These are phyloP conservation scores for Magnolia sinica DNA, from an alignment of 164 flowering plant genomes.

Conservation along the genomic window DNA sequence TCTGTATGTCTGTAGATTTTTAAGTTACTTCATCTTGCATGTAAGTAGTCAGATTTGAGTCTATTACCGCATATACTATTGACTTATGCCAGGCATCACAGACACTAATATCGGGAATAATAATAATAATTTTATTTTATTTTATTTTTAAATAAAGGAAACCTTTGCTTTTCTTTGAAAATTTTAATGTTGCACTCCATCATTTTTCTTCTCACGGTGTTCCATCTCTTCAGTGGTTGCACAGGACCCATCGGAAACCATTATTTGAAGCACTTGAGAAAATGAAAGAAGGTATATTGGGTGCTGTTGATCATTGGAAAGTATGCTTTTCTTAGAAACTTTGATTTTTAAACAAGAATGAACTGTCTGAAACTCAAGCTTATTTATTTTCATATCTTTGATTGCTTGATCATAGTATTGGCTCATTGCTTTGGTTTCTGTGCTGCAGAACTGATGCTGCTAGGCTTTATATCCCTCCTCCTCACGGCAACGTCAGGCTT, in stretches of 20 bases:
- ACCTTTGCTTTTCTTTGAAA: no score
- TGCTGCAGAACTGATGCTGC: constrained; percentile 90
- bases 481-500: constrained; percentile 89
- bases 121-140: no score
- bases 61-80: not conserved
- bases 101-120: not conserved
- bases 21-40: not conserved
- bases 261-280: constrained; percentile 88
- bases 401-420: not conserved
- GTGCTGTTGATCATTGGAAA: not conserved
- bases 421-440: constrained; percentile 13
- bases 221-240: constrained; percentile 68
- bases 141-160: no score
- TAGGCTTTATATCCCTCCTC: constrained; percentile 94
- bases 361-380: not conserved
- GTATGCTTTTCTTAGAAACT: not conserved
- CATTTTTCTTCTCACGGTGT: constrained; percentile 6
- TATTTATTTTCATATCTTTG: not conserved
- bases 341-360: not conserved
- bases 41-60: not conserved
- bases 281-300: constrained; percentile 89
- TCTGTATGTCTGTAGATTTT: not conserved
- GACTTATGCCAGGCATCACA: not conserved
- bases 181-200: not conserved
- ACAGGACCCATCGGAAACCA: constrained; percentile 82